Evolutionary conservation across 345 rosid genomes (phyloP).

Genomic region (Lepidium sativum): DNA sequence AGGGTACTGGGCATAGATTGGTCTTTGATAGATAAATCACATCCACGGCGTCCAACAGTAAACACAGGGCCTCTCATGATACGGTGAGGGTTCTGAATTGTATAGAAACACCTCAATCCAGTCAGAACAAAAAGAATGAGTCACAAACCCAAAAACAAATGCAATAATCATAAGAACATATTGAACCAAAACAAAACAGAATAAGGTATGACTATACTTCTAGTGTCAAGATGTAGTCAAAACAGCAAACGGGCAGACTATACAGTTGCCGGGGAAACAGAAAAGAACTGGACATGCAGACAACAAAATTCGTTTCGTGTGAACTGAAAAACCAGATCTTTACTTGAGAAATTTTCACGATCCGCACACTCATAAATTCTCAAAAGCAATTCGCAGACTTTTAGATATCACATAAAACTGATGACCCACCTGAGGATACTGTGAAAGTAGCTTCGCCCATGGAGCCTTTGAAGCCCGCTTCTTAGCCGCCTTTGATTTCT

Average conservation of each 20-base stretch:
- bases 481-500: constrained; percentile 24
- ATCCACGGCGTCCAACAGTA: constrained; percentile 71
- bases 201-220: background rate
- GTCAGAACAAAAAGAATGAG: constrained; percentile 13
- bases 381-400: background rate
- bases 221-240: background rate
- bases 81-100: constrained; percentile 66
- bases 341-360: background rate
- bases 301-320: background rate
- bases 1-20: constrained; percentile 44
- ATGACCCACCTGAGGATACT: constrained; percentile 59
- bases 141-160: background rate
- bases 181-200: background rate
- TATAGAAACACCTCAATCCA: background rate
- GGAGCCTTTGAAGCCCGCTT: constrained; percentile 41
- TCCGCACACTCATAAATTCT: background rate
- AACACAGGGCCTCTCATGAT: constrained; percentile 48
- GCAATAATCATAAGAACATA: background rate
- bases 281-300: constrained; percentile 1
- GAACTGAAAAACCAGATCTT: constrained; percentile 13
- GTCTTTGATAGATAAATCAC: constrained; percentile 73
- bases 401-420: background rate
- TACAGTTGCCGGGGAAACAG: background rate
- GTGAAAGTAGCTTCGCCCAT: constrained; percentile 92
- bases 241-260: background rate